A percentile compares a stretch with the other conserved stretches of the same genome.
Evolutionary conservation across 1,139 yeast species (phyloP).

Genomic region (Geotrichum aggregatum): DNA sequence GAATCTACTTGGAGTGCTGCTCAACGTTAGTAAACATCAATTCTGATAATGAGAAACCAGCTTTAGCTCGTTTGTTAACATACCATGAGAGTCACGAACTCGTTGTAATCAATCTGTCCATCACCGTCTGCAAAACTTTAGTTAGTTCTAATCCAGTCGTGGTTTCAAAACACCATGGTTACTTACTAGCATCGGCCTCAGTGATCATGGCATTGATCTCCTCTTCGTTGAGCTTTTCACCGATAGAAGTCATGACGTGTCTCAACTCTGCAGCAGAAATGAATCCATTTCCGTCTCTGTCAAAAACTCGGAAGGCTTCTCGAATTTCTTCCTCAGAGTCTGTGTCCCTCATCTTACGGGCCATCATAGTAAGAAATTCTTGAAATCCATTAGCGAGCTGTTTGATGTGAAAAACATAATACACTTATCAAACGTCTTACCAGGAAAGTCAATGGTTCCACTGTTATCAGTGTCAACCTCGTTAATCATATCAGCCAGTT

Average conservation of each 20-base stretch:
- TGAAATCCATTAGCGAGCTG: constrained; percentile 6
- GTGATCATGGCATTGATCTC: constrained; percentile 95
- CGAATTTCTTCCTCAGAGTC: constrained; percentile 86
- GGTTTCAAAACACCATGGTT: neutral
- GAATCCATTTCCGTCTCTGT: constrained; percentile 91
- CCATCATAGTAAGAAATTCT: constrained; percentile 75
- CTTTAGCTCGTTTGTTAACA: too few relatives aligned
- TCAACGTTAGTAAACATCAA: neutral
- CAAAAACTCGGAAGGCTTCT: constrained; percentile 89
- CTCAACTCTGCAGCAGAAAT: constrained; percentile 94
- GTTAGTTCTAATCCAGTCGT: neutral
- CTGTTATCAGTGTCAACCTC: constrained; percentile 65
- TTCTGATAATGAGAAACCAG: constrained; percentile 54
- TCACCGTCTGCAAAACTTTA: constrained; percentile 60
- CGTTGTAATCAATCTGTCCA: constrained; percentile 94
- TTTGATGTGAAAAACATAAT: neutral
- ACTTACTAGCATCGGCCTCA: constrained; percentile 78
- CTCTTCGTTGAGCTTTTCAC: constrained; percentile 90
- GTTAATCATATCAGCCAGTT: constrained; percentile 91
- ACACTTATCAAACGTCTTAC: constrained; percentile 8
- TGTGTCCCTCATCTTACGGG: constrained; percentile 91
- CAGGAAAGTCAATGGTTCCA: constrained; percentile 30
- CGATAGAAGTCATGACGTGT: constrained; percentile 93
- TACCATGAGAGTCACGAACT: constrained; percentile 60
- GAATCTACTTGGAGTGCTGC: constrained; percentile 18